A percentile compares a stretch with the other conserved stretches of the same genome.
These are phyloP conservation scores for Eucalyptus lansdowneana DNA, from an alignment of 345 rosid genomes.

Conservation along the genomic window DNA sequence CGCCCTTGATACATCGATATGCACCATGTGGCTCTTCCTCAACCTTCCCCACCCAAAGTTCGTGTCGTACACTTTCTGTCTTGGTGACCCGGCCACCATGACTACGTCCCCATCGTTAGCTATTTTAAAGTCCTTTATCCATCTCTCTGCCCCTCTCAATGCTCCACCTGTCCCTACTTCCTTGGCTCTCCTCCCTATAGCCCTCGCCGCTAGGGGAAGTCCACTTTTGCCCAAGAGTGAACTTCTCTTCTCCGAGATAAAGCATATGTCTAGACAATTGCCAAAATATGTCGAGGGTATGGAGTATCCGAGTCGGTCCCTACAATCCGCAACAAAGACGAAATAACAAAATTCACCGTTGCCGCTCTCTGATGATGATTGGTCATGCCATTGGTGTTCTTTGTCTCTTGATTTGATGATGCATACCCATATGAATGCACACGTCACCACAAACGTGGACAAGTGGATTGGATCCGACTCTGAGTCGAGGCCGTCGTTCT, in stretches of 20 bases:
- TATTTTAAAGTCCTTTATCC: not conserved
- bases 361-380: not conserved
- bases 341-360: not conserved
- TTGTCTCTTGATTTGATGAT: not conserved
- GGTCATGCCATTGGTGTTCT: not conserved
- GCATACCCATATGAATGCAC: not conserved
- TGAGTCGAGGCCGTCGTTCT: not conserved
- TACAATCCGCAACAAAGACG: not conserved
- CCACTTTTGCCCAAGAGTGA: conserved; percentile 13
- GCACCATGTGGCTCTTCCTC: conserved; percentile 8
- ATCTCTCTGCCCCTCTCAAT: conserved; percentile 3
- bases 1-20: not conserved
- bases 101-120: not conserved
- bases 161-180: conserved; percentile 1
- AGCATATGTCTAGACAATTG: conserved; percentile 7
- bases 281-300: conserved; percentile 16
- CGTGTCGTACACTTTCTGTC: conserved; percentile 1
- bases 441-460: not conserved
- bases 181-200: conserved; percentile 3
- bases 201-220: conserved; percentile 13
- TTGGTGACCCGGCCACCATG: conserved; percentile 16
- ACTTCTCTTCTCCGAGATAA: not conserved
- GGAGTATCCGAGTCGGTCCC: not conserved
- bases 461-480: not conserved
- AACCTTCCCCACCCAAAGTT: conserved; percentile 42